Evolutionary conservation across 2,329 filamentous ascomycete species (phyloP).

Genomic region (Drechslerella stenobrocha): DNA sequence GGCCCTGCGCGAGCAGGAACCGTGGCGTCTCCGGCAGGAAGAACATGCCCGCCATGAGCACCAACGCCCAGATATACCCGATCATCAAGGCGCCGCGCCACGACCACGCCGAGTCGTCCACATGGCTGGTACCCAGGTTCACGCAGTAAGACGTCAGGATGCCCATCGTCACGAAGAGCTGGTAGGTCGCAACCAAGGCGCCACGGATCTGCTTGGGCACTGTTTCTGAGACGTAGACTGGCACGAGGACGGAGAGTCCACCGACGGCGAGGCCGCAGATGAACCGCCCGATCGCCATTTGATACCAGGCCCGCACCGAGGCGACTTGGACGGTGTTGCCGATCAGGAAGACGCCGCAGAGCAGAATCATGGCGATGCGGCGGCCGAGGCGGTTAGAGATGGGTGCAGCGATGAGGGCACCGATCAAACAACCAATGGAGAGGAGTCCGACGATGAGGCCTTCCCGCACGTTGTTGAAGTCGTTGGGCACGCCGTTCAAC

Average conservation of each 20-base stretch:
- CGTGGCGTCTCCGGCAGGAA: slow-evolving; percentile 63
- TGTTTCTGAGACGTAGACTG: slow-evolving; percentile 71
- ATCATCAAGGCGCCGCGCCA: slow-evolving; percentile 68
- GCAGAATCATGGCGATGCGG: slow-evolving; percentile 65
- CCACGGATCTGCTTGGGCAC: slow-evolving; percentile 68
- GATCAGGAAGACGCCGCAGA: slow-evolving; percentile 66
- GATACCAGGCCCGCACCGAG: slow-evolving; percentile 63
- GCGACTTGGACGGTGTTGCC: slow-evolving; percentile 70
- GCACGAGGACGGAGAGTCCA: slow-evolving; percentile 66
- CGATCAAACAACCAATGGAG: slow-evolving; percentile 64
- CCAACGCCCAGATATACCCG: slow-evolving; percentile 63
- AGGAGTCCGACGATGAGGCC: slow-evolving; percentile 68
- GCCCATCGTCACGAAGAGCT: slow-evolving; percentile 70
- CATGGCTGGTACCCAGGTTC: slow-evolving; percentile 57
- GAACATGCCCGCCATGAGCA: slow-evolving; percentile 61
- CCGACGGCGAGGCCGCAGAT: slow-evolving; percentile 70
- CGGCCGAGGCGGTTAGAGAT: slow-evolving; percentile 67
- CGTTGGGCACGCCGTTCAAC: slow-evolving; percentile 55
- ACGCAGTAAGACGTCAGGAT: slow-evolving; percentile 65
- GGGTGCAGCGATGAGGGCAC: slow-evolving; percentile 64
- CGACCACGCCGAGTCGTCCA: slow-evolving; percentile 56
- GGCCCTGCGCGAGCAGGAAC: slow-evolving; percentile 53
- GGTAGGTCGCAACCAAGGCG: slow-evolving; percentile 67
- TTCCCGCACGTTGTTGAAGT: slow-evolving; percentile 65
- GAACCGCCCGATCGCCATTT: slow-evolving; percentile 67